phyloP scores from a whole-genome alignment of 164 flowering plant species.

The Aristolochia fimbriata region DNA sequence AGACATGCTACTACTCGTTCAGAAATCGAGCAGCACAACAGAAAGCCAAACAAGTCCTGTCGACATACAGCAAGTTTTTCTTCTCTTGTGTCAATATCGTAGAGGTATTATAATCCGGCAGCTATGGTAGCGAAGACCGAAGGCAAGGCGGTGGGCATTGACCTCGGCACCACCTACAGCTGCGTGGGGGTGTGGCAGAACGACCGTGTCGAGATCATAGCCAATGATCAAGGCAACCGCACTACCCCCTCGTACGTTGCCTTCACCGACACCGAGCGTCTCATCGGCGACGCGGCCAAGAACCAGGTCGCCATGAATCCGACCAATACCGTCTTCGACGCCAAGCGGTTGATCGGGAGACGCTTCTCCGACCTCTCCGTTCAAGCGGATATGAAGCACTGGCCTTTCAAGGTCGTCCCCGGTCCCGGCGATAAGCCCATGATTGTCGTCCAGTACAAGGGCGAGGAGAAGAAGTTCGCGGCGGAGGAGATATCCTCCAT shows the following conservation, averaged over 20 bases:
- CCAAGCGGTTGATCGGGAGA: slow-evolving; percentile 10
- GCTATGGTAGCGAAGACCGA: slow-evolving; percentile 3
- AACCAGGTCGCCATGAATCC: slow-evolving; percentile 29
- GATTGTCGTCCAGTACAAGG: slow-evolving; percentile 10
- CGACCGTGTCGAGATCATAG: slow-evolving; percentile 26
- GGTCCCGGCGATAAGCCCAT: slow-evolving; percentile 12
- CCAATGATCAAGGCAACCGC: slow-evolving; percentile 31
- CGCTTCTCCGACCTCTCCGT: slow-evolving; percentile 4
- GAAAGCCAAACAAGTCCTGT: no score
- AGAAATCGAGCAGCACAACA: no score
- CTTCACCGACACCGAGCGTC: slow-evolving; percentile 29
- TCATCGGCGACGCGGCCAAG: slow-evolving; percentile 32
- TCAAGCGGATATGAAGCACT: slow-evolving; percentile 4
- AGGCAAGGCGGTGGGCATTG: slow-evolving; percentile 24
- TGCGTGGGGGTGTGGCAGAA: slow-evolving; percentile 29
- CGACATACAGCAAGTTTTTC: no score
- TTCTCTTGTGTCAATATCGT: no score
- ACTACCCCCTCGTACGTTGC: slow-evolving; percentile 32
- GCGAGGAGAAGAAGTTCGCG: slow-evolving; percentile 4
- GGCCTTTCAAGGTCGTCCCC: slow-evolving; percentile 9
- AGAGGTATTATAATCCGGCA: no score
- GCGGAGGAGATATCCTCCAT: slow-evolving; percentile 14
- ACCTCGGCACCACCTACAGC: slow-evolving; percentile 27
- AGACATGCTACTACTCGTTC: no score
- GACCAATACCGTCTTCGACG: slow-evolving; percentile 26